Percentiles rank a stretch among this genome's conserved stretches.
phyloP scores from a whole-genome alignment of 2,329 filamentous ascomycete species.

The Pseudogymnoascus verrucosus region DNA sequence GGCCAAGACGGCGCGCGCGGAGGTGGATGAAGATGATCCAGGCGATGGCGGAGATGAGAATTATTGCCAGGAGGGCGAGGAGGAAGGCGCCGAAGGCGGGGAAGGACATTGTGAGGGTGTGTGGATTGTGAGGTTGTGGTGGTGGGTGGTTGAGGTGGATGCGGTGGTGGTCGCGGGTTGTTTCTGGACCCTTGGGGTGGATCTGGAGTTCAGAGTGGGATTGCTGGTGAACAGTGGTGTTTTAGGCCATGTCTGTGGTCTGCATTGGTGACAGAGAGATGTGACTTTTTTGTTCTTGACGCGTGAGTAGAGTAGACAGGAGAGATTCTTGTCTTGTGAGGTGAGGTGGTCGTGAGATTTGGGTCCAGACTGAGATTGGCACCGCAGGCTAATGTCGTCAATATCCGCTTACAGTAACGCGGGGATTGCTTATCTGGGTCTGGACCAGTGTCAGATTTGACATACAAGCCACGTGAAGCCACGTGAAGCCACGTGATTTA shows the following conservation, averaged over 20 bases:
- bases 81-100: slow-evolving; percentile 63
- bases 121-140: neutral
- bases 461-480: neutral
- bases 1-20: slow-evolving; percentile 64
- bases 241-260: neutral
- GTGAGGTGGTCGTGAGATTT: neutral
- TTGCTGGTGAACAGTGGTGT: neutral
- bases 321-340: neutral
- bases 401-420: neutral
- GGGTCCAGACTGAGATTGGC: neutral
- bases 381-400: neutral
- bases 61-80: slow-evolving; percentile 60
- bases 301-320: neutral
- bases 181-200: neutral
- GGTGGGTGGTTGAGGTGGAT: neutral
- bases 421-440: neutral
- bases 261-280: neutral
- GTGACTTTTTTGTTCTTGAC: neutral
- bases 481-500: neutral
- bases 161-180: neutral
- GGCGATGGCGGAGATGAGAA: slow-evolving; percentile 47
- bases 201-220: neutral
- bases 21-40: slow-evolving; percentile 67
- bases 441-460: neutral
- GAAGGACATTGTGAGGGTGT: slow-evolving; percentile 40